Evolutionary conservation across 352 stramenopile species (phyloP).

Genomic region (Phytophthora ohioensis): DNA sequence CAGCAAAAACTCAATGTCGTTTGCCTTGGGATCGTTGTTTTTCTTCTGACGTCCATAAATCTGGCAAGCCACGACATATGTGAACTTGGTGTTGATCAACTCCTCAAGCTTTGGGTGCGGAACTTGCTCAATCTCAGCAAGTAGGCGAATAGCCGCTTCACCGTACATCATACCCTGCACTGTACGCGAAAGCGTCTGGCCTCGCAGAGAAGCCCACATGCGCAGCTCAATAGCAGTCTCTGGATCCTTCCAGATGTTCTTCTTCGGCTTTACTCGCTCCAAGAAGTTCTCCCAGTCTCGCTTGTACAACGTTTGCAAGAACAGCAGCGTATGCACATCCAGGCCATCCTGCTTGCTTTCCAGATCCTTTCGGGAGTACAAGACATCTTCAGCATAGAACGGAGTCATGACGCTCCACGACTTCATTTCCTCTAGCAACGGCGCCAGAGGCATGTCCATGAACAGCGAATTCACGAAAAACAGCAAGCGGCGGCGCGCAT

Average conservation of each 20-base stretch:
- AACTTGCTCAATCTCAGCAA: slow-evolving; percentile 96
- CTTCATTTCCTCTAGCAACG: slow-evolving; percentile 98
- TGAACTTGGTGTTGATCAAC: slow-evolving; percentile 98
- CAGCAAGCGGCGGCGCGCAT: slow-evolving; percentile 95
- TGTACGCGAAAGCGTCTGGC: slow-evolving; percentile 97
- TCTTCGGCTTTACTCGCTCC: slow-evolving; percentile 95
- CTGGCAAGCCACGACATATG: slow-evolving; percentile 98
- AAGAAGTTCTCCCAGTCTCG: slow-evolving; percentile 99
- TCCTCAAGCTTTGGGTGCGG: slow-evolving; percentile 93
- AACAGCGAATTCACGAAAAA: slow-evolving; percentile 99
- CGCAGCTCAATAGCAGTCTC: slow-evolving; percentile 90
- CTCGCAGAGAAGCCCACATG: slow-evolving; percentile 98
- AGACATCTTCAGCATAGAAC: slow-evolving; percentile 98
- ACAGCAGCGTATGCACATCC: slow-evolving; percentile 88
- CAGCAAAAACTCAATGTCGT: slow-evolving; percentile 98
- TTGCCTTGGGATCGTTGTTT: slow-evolving; percentile 98
- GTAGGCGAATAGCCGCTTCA: slow-evolving; percentile 97
- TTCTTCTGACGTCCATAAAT: slow-evolving; percentile 99
- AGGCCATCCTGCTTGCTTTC: slow-evolving; percentile 95
- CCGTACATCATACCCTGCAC: slow-evolving; percentile 99
- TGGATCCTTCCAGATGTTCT: slow-evolving; percentile 92
- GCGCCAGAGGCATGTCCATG: slow-evolving; percentile 99
- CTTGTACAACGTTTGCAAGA: slow-evolving; percentile 98
- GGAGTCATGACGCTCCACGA: slow-evolving; percentile 99
- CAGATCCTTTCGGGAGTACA: slow-evolving; percentile 98